Conservation (phyloP, 805 yeast genomes). For the Dipodascopsis uninucleata region DNA sequence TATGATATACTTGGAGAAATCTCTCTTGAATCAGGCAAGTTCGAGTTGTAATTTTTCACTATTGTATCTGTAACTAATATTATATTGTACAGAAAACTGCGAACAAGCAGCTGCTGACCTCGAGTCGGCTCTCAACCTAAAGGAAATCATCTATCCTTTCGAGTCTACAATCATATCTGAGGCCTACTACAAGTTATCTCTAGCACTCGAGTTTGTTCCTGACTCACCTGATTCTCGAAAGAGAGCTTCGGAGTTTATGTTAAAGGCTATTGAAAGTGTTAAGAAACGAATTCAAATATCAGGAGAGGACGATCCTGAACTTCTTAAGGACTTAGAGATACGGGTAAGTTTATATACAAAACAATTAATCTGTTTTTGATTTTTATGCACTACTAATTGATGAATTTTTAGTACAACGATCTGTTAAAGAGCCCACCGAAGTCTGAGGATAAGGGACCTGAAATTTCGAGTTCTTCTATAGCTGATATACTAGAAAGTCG, state of each 20-base stretch:
- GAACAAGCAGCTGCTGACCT: conserved; percentile 72
- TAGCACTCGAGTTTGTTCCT: conserved; percentile 70
- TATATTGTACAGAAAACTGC: conserved; percentile 56
- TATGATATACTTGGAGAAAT: conserved; percentile 85
- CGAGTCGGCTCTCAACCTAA: conserved; percentile 51
- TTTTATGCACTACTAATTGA: too few relatives aligned
- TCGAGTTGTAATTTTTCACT: neutral
- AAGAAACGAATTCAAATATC: conserved; percentile 40
- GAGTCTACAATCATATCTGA: conserved; percentile 62
- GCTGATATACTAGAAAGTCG: conserved; percentile 8
- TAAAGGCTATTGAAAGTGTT: conserved; percentile 51
- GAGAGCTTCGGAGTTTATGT: conserved; percentile 54
- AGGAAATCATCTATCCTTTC: conserved; percentile 46
- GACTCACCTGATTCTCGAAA: conserved; percentile 42
- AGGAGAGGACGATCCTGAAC: conserved; percentile 40
- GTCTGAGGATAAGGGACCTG: too few relatives aligned
- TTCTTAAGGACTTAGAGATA: conserved; percentile 36
- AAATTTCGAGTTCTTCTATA: too few relatives aligned
- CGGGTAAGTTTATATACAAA: conserved; percentile 31
- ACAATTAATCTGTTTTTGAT: conserved; percentile 37
- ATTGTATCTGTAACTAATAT: neutral
- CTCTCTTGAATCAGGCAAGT: conserved; percentile 62
- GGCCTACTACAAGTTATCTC: conserved; percentile 72
- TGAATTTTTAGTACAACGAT: too few relatives aligned
- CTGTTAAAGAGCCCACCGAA: too few relatives aligned